phyloP scores from a whole-genome alignment of 495 filamentous ascomycete genomes.

The Sphaerosporella brunnea region DNA sequence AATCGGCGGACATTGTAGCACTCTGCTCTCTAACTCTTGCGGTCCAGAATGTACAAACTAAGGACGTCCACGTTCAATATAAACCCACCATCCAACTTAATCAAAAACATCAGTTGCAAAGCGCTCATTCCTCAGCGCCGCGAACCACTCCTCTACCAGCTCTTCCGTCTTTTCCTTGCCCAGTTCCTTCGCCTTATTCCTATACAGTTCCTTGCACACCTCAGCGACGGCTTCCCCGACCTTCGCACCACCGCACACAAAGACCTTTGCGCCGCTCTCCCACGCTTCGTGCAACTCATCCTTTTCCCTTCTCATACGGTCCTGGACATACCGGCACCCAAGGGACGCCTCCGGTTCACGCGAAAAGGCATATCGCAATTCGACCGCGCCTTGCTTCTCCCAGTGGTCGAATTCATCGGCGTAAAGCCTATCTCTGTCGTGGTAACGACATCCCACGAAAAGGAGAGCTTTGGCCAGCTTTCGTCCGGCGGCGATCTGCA shows the following conservation, averaged over 20 bases:
- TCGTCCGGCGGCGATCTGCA: conserved; percentile 35
- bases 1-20: no score
- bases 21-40: no score
- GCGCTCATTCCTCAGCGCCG: conserved; percentile 39
- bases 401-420: conserved; percentile 40
- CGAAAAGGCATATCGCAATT: conserved; percentile 40
- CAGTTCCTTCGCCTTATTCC: conserved; percentile 22
- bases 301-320: conserved; percentile 37
- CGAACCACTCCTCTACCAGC: conserved; percentile 37
- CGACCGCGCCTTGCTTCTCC: conserved; percentile 40
- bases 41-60: no score
- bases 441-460: conserved; percentile 45
- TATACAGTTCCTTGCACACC: conserved; percentile 34
- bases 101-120: conserved; percentile 57
- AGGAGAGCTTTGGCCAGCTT: conserved; percentile 41
- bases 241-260: conserved; percentile 46
- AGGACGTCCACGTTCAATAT: no score
- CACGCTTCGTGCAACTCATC: conserved; percentile 37
- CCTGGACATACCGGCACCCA: conserved; percentile 43
- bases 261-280: conserved; percentile 42
- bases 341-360: conserved; percentile 25
- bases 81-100: conserved; percentile 15
- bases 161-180: conserved; percentile 30
- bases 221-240: conserved; percentile 43
- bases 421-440: conserved; percentile 43